These are phyloP conservation scores for Phytophthora sojae DNA, from an alignment of 352 stramenopile genomes.

Conservation along the genomic window DNA sequence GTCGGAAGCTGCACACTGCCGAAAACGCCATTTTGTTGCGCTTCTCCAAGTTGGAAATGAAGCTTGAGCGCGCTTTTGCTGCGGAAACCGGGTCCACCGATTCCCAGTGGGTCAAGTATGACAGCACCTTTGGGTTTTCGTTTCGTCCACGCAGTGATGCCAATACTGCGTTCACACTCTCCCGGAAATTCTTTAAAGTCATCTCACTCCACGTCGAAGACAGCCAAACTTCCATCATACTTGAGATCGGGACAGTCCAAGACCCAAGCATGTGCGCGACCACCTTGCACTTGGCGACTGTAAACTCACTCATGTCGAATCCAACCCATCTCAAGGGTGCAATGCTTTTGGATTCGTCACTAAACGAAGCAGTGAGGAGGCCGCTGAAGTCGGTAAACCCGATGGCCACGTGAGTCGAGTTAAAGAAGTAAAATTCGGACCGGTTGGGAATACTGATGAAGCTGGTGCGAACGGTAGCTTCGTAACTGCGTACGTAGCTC, in stretches of 20 bases:
- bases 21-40: slow-evolving; percentile 10
- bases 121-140: slow-evolving; percentile 30
- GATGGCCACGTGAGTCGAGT: slow-evolving; percentile 37
- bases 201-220: slow-evolving; percentile 33
- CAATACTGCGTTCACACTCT: slow-evolving; percentile 16
- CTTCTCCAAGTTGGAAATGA: slow-evolving; percentile 25
- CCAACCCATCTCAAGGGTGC: slow-evolving; percentile 31
- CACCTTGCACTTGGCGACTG: slow-evolving; percentile 36
- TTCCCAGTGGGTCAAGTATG: slow-evolving; percentile 35
- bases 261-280: slow-evolving; percentile 35
- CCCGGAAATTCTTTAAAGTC: slow-evolving; percentile 25
- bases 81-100: slow-evolving; percentile 25
- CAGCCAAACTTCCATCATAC: slow-evolving; percentile 40
- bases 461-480: slow-evolving; percentile 16
- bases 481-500: slow-evolving; percentile 11
- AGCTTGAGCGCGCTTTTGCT: slow-evolving; percentile 21
- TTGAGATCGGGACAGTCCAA: slow-evolving; percentile 17
- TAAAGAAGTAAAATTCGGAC: slow-evolving; percentile 25
- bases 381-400: slow-evolving; percentile 36
- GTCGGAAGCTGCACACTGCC: slow-evolving; percentile 16
- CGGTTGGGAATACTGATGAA: slow-evolving; percentile 25
- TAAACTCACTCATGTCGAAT: slow-evolving; percentile 41
- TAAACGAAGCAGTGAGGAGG: slow-evolving; percentile 17
- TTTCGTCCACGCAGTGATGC: slow-evolving; percentile 3
- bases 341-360: background rate